Conservation (phyloP, 169 alveolate species). For the Cyclospora cayetanensis region DNA sequence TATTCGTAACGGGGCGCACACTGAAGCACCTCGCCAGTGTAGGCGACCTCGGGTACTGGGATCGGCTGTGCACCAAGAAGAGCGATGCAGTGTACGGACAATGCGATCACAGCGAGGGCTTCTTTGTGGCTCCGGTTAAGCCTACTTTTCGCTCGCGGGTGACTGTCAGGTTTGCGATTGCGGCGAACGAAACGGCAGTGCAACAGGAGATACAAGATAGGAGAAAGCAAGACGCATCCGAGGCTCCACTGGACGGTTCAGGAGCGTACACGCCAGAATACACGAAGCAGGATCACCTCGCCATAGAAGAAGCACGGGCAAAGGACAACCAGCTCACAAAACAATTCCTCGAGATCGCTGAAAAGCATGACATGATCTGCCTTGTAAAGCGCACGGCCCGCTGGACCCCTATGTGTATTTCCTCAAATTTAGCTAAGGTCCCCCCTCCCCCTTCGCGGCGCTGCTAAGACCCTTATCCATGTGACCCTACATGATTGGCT, state of each 20-base stretch:
- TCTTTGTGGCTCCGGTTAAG: background rate
- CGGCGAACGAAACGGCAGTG: background rate
- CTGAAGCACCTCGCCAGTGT: conserved; percentile 66
- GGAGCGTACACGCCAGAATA: too few relatives aligned
- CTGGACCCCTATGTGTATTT: too few relatives aligned
- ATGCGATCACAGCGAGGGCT: conserved; percentile 70
- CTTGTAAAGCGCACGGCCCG: too few relatives aligned
- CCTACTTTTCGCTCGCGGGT: background rate
- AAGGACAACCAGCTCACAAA: background rate
- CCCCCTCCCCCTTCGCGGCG: too few relatives aligned
- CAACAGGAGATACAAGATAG: background rate
- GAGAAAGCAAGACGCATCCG: background rate
- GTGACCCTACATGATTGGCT: too few relatives aligned
- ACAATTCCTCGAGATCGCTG: background rate
- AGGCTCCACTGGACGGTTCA: too few relatives aligned
- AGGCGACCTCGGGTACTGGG: conserved; percentile 72
- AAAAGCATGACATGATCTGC: background rate
- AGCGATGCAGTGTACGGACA: conserved; percentile 68
- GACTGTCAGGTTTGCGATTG: background rate
- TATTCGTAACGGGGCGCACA: conserved; percentile 76
- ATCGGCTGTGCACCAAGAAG: conserved; percentile 45
- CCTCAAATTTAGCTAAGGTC: too few relatives aligned
- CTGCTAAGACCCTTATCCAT: too few relatives aligned
- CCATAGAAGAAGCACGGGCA: background rate
- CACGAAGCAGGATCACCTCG: too few relatives aligned